Conservation (phyloP, 176 grass and related monocot genomes). For the Ensete glaucum region DNA sequence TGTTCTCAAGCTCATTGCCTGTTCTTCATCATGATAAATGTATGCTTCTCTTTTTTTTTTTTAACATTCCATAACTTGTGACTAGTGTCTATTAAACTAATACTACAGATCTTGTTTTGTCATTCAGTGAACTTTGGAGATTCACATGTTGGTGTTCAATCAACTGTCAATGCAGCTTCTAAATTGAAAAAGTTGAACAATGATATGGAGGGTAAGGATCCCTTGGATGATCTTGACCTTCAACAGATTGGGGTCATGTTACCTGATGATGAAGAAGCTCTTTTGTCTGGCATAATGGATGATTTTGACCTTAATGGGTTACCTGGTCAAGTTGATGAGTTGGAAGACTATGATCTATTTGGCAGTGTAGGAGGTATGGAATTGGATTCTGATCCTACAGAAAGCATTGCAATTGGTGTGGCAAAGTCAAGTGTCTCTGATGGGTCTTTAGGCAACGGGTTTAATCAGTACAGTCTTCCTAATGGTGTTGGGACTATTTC, state of each 20-base stretch:
- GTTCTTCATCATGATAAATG: conserved; percentile 22
- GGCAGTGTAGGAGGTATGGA: conserved; percentile 40
- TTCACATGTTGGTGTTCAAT: conserved; percentile 3
- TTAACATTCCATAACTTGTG: background rate
- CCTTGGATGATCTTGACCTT: conserved; percentile 30
- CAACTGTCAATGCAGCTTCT: conserved; percentile 19
- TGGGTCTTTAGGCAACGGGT: conserved; percentile 15
- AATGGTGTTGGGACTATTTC: conserved; percentile 33
- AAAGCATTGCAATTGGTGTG: conserved; percentile 25
- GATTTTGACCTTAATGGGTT: conserved; percentile 36
- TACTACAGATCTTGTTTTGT: background rate
- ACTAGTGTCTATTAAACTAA: background rate
- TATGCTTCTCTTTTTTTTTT: background rate
- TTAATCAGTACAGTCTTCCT: conserved; percentile 21
- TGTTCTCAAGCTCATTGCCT: conserved; percentile 42
- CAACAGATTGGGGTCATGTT: conserved; percentile 30
- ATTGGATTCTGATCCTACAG: conserved; percentile 36
- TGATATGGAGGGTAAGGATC: background rate
- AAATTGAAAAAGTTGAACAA: conserved; percentile 5
- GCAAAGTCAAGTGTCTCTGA: conserved; percentile 24
- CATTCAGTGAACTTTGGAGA: conserved; percentile 10
- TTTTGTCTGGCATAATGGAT: conserved; percentile 40
- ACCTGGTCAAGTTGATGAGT: conserved; percentile 30
- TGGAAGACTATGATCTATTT: conserved; percentile 47
- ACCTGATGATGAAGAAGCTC: conserved; percentile 43